Evolutionary conservation across 805 yeast genomes (phyloP), one percentile per base, ranked within the genome.

Genomic region (Wickerhamomyces xylosicus): DNA sequence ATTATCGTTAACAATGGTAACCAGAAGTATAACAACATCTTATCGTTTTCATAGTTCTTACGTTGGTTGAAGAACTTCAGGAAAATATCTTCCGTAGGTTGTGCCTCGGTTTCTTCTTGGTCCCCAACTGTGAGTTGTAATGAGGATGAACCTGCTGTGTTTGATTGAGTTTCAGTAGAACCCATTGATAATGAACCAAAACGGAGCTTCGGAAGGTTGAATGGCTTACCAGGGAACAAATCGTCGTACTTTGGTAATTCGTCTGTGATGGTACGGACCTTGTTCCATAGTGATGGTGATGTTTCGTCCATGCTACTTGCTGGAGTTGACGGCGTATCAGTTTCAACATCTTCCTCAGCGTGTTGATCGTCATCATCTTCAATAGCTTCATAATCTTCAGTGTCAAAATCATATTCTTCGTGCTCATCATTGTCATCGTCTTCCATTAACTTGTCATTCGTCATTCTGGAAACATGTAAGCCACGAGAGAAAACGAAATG

Each of bases 21-120:
- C 97, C 97, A 89, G 70, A 89, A 87, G 57, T 89, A 85, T 44
- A 85, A 62, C 46, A 89, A 66, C 85, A 86, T 81, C 53, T 75
- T 80, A 59, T 89, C 97, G 51, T 85, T 82, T 49, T 61, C 63
- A 41, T 72, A 62, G 37, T 66, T 67, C 48, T 64, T 65, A 43
- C 65, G 65, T 44, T 66, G 66, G 45, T 61, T 63, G 52, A 64
- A 63, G 46, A 63, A 62, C 44, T 55, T 53, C 48, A 58, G 59
- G 35, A 63, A 57, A 34, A 56, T 52, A 20, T 56, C 58, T 36
- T 64, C 70, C n/a, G 43, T 31, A 5, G 17, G 19, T 15, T 16
- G 19, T 15, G 6, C 19, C 5, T 31, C 19, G 7, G 41, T 37
- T 17, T 47, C 48, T 21, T 41, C 38, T 33, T 34, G 39, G 19